Conservation (phyloP, 805 yeast genomes). For the Saccharomycopsis synnaedendra region DNA sequence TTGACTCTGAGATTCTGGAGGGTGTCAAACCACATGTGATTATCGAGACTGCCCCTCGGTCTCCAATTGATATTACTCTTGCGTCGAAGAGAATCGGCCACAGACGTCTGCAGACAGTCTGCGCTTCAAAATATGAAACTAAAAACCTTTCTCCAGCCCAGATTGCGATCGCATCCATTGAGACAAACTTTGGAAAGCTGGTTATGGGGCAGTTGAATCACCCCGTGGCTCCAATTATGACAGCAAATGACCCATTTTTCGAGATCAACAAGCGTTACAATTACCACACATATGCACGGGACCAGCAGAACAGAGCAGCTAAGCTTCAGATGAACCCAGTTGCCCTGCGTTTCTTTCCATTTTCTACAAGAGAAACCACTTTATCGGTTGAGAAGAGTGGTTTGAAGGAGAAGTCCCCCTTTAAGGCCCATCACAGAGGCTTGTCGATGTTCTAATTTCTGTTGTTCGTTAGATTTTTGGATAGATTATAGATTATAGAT, state of each 20-base stretch:
- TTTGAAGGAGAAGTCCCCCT: no score
- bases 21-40: not conserved
- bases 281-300: not conserved
- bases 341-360: constrained; percentile 9
- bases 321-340: constrained; percentile 9
- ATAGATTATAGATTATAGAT: no score
- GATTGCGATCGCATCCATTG: not conserved
- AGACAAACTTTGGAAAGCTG: not conserved
- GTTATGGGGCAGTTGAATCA: not conserved
- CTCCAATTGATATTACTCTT: constrained; percentile 9
- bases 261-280: constrained; percentile 9
- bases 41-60: not conserved
- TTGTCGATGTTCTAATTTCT: no score
- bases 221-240: constrained; percentile 12
- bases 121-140: not conserved
- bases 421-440: no score
- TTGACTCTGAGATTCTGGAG: not conserved
- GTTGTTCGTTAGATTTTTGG: no score
- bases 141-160: constrained; percentile 20
- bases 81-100: constrained; percentile 1
- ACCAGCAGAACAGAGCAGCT: not conserved
- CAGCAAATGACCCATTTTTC: constrained; percentile 6
- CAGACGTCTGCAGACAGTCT: no score
- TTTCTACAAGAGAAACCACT: not conserved
- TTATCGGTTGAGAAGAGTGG: no score